phyloP scores from a whole-genome alignment of 371 early-diverging fungal species.

The Rhizopus arrhizus region DNA sequence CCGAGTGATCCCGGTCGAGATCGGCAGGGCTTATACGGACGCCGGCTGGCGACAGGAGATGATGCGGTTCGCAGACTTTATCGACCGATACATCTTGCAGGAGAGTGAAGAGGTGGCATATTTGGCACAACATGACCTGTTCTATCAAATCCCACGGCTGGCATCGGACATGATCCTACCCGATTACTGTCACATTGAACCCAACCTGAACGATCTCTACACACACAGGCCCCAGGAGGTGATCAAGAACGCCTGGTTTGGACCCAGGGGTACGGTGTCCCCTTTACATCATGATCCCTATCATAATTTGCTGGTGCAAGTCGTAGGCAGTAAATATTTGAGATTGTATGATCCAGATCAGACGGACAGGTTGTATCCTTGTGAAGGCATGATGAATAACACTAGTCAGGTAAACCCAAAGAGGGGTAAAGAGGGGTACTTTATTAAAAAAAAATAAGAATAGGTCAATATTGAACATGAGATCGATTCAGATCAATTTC shows the following conservation, averaged over 20 bases:
- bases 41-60: constrained; percentile 77
- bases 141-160: constrained; percentile 78
- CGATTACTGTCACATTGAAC: constrained; percentile 73
- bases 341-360: constrained; percentile 71
- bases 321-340: constrained; percentile 84
- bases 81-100: constrained; percentile 51
- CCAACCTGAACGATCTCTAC: constrained; percentile 33
- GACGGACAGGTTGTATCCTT: constrained; percentile 62
- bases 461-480: constrained; percentile 66
- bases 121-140: constrained; percentile 89
- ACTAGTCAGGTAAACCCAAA: constrained; percentile 69
- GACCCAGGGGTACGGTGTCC: constrained; percentile 82
- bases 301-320: constrained; percentile 86
- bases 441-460: background rate
- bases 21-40: constrained; percentile 80
- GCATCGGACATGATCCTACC: constrained; percentile 75
- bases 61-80: constrained; percentile 75
- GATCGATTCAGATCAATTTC: constrained; percentile 57
- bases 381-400: constrained; percentile 64
- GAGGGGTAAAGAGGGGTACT: background rate
- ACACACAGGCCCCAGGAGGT: constrained; percentile 50
- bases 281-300: constrained; percentile 88
- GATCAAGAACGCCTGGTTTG: constrained; percentile 86
- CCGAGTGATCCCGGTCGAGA: constrained; percentile 86
- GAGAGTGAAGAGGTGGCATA: constrained; percentile 52